Percentiles rank a stretch among this genome's conserved stretches.
phyloP scores from a whole-genome alignment of 225 moss, liverwort and hornwort genomes.

The Takakia lepidozioides region DNA sequence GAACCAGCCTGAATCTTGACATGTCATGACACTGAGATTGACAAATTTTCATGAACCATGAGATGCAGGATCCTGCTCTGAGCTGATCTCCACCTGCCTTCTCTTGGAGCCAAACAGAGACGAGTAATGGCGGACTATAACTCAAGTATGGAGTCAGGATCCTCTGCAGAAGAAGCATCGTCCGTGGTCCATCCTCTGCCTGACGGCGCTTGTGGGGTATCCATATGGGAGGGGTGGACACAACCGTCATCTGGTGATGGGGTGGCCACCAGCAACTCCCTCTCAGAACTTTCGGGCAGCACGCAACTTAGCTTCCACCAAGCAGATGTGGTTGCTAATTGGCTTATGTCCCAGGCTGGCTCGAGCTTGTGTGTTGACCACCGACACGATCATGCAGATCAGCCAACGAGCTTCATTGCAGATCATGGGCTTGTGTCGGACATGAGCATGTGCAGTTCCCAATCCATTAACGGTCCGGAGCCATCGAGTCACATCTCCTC shows the following conservation, averaged over 20 bases:
- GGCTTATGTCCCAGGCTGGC: too few species aligned
- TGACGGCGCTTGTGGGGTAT: slow-evolving; percentile 23
- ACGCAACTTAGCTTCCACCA: slow-evolving; percentile 7
- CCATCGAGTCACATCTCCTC: too few species aligned
- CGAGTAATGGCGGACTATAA: slow-evolving; percentile 23
- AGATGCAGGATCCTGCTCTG: slow-evolving; percentile 4
- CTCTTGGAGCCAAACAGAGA: neutral
- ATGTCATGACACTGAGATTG: too few species aligned
- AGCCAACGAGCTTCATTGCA: too few species aligned
- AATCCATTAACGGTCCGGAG: slow-evolving; percentile 3
- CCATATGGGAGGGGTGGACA: slow-evolving; percentile 58
- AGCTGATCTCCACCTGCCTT: neutral
- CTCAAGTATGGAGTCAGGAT: slow-evolving; percentile 18
- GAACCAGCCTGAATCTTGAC: too few species aligned
- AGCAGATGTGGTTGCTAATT: slow-evolving; percentile 17
- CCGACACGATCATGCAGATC: too few species aligned
- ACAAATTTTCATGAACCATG: too few species aligned
- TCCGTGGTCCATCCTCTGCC: slow-evolving; percentile 7
- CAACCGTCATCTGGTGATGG: slow-evolving; percentile 24
- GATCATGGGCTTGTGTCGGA: too few species aligned
- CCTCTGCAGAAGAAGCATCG: slow-evolving; percentile 22
- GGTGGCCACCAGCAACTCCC: slow-evolving; percentile 25
- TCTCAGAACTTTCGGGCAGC: slow-evolving; percentile 23
- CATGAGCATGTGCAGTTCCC: slow-evolving; percentile 2
- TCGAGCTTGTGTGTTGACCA: too few species aligned